Evolutionary conservation across 1,284 basidiomycete species (phyloP), one percentile per base, ranked within the genome.

Genomic region (Stereum hirsutum): DNA sequence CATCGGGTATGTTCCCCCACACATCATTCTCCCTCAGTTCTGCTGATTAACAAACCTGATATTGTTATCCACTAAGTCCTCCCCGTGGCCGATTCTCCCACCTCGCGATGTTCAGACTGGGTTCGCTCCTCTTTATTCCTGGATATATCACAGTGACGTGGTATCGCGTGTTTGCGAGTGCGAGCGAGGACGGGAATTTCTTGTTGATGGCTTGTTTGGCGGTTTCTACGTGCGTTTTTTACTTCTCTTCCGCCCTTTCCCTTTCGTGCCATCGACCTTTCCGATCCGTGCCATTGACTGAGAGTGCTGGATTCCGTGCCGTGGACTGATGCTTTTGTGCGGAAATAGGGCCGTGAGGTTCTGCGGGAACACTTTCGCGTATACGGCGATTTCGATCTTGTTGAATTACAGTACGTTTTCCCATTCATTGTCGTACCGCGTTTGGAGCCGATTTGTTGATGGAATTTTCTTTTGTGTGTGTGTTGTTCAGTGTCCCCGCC

Each of bases 71-170:
- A 38, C 24, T 41, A 46, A 76, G 74, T 14, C 74, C 74, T 41
- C 85, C 85, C 20, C 67, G 86, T 52, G 86, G 86, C 26, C 78
- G 84, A 31, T 89, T 88, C 58, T 89, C 87, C 2, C 86, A 89
- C 57, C 64, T 89, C 31, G 74, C 85, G 4, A 89, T 89, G 87
- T 89, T 88, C 68, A 78, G 86, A 41, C 65, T 89, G 23, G 86
- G 86, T 42, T 81, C 81, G 4, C 56, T 82, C 21, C 64, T 89
- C 25, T 89, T 85, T 60, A 82, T 89, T 46, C 86, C 86, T 10
- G 73, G 83, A 12, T 89, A 89, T 58, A 66, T 89, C 30, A 77
- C 75, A 3, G 84, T 89, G 25, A 69, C 75, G 12, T 62, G 85
- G 32, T 88, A 84, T 56, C 78, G 84, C 15, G 59, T 66, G 17